These are phyloP conservation scores for Phytopythium oedochilum DNA, from an alignment of 352 stramenopile genomes.

Conservation along the genomic window DNA sequence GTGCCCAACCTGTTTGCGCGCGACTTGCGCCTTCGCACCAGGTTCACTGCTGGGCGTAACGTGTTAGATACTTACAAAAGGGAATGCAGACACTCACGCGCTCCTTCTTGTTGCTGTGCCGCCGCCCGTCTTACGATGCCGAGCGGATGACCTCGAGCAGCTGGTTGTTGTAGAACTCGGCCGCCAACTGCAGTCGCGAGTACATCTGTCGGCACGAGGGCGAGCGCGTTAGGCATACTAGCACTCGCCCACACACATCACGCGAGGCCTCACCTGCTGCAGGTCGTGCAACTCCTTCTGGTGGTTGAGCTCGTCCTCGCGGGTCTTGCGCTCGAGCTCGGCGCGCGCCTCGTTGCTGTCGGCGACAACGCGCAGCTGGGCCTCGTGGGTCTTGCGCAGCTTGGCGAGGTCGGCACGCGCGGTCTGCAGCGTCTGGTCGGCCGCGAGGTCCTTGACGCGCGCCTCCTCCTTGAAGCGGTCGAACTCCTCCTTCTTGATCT, in stretches of 20 bases:
- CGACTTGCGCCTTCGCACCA: neutral
- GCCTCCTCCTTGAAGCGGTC: slow-evolving; percentile 62
- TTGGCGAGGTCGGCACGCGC: slow-evolving; percentile 54
- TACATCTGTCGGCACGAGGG: slow-evolving; percentile 44
- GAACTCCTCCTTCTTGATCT: slow-evolving; percentile 69
- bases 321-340: slow-evolving; percentile 62
- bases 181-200: slow-evolving; percentile 47
- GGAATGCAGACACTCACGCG: neutral
- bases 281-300: slow-evolving; percentile 62
- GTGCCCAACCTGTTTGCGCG: no score
- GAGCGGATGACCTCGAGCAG: slow-evolving; percentile 42
- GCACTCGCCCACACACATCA: no score
- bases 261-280: slow-evolving; percentile 50
- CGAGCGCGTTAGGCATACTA: neutral
- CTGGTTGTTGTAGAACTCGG: slow-evolving; percentile 67
- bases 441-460: slow-evolving; percentile 53
- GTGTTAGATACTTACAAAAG: slow-evolving; percentile 2
- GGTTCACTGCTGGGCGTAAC: neutral
- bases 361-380: slow-evolving; percentile 48
- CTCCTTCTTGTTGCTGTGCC: no score
- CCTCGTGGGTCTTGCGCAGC: slow-evolving; percentile 38
- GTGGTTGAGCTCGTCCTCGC: slow-evolving; percentile 57
- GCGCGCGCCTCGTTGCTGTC: slow-evolving; percentile 42
- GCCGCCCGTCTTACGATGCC: slow-evolving; percentile 3
- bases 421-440: slow-evolving; percentile 43